These are phyloP conservation scores for Aspergillus carlsbadensis DNA, from an alignment of 495 filamentous ascomycete genomes.

Conservation along the genomic window DNA sequence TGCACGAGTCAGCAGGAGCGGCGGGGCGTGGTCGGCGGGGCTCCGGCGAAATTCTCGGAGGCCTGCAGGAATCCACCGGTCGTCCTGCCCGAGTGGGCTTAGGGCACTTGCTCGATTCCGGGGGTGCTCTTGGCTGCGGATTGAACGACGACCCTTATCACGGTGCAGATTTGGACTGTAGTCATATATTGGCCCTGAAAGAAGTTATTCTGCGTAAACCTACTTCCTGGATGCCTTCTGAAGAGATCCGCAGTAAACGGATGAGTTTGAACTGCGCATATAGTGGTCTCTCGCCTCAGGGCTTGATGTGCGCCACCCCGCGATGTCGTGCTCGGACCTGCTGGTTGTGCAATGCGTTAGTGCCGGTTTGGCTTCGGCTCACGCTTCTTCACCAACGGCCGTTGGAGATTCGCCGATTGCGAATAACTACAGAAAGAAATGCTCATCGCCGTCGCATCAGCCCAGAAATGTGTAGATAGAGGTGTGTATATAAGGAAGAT, in stretches of 20 bases:
- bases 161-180: too few relatives aligned
- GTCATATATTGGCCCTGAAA: too few relatives aligned
- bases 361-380: not conserved
- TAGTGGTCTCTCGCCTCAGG: not conserved
- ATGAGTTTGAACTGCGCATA: too few relatives aligned
- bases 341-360: constrained; percentile 19
- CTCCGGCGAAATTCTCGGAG: constrained; percentile 30
- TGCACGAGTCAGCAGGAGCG: not conserved
- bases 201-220: too few relatives aligned
- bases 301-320: constrained; percentile 2
- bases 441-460: constrained; percentile 1
- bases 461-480: not conserved
- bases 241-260: too few relatives aligned
- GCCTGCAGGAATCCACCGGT: not conserved
- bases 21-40: constrained; percentile 18
- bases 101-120: not conserved
- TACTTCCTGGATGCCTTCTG: too few relatives aligned
- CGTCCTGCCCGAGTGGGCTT: constrained; percentile 4
- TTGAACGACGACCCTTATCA: too few relatives aligned
- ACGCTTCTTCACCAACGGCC: not conserved
- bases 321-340: constrained; percentile 27
- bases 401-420: not conserved
- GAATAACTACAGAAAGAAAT: constrained; percentile 7
- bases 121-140: too few relatives aligned
- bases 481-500: constrained; percentile 1